Conservation (phyloP, 1,284 basidiomycete genomes). For the Ganoderma sinense region DNA sequence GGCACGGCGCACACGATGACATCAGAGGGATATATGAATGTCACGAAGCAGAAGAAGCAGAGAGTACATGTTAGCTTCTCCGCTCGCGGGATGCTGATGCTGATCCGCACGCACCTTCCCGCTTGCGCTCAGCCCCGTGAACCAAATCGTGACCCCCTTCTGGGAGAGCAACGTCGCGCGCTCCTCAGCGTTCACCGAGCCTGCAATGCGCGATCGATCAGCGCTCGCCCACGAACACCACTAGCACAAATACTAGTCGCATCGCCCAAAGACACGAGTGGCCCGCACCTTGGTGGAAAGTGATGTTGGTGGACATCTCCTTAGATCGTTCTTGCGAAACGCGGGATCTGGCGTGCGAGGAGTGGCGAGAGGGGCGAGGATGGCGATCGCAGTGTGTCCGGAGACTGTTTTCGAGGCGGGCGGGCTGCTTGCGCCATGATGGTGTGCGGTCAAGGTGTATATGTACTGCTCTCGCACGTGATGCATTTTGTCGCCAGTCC, state of each 20-base stretch:
- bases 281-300: constrained; percentile 72
- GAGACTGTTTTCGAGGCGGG: constrained; percentile 4
- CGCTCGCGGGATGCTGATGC: background rate
- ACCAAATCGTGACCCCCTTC: constrained; percentile 90
- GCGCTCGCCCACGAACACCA: background rate
- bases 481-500: constrained; percentile 9
- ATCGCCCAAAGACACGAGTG: constrained; percentile 1
- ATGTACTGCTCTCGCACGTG: constrained; percentile 32
- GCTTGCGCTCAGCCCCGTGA: constrained; percentile 92
- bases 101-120: constrained; percentile 71
- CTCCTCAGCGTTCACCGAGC: constrained; percentile 76
- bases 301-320: constrained; percentile 86
- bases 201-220: constrained; percentile 47
- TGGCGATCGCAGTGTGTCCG: background rate
- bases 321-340: background rate
- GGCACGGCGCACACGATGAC: background rate
- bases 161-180: constrained; percentile 77
- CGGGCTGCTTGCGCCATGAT: constrained; percentile 30
- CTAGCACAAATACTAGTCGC: background rate
- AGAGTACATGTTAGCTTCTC: background rate
- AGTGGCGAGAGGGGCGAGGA: background rate
- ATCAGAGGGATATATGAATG: background rate
- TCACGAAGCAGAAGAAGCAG: background rate
- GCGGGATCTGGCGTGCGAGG: background rate
- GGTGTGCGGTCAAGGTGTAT: constrained; percentile 23